Conservation (phyloP, 192 early-diverging fungal genomes). For the Rhizophagus sp. region DNA sequence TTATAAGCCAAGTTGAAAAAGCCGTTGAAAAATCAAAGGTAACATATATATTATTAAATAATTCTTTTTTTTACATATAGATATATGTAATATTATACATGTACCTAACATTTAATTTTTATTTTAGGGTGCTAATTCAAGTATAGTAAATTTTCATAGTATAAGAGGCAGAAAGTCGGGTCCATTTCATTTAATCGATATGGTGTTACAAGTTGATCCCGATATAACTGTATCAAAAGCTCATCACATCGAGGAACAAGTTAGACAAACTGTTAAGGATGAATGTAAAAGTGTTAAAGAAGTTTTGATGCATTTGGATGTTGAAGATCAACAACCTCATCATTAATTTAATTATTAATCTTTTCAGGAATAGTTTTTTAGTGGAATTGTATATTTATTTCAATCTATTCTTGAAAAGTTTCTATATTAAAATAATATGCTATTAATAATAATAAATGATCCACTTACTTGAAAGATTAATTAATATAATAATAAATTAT, state of each 20-base stretch:
- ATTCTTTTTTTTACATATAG: not conserved
- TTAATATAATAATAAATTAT: too few species aligned
- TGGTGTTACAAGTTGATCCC: slow-evolving; percentile 53
- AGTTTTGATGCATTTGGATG: slow-evolving; percentile 42
- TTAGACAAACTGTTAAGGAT: slow-evolving; percentile 31
- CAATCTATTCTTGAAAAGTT: too few species aligned
- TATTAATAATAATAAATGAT: too few species aligned
- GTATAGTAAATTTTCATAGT: slow-evolving; percentile 47
- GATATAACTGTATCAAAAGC: slow-evolving; percentile 47
- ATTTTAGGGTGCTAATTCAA: slow-evolving; percentile 31
- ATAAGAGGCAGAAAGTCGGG: slow-evolving; percentile 58
- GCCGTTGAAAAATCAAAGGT: slow-evolving; percentile 29
- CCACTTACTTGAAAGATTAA: too few species aligned
- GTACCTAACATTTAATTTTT: not conserved
- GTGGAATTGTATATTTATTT: too few species aligned
- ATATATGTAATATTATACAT: too few species aligned
- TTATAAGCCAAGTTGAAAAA: slow-evolving; percentile 32
- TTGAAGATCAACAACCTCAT: slow-evolving; percentile 34
- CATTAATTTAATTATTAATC: not conserved
- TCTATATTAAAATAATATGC: too few species aligned
- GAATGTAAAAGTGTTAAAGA: slow-evolving; percentile 42
- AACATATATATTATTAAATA: not conserved
- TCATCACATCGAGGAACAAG: slow-evolving; percentile 40
- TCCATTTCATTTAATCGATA: slow-evolving; percentile 56
- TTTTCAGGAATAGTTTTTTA: too few species aligned